These are phyloP conservation scores for Aspergillus viridinutans DNA, from an alignment of 2,329 filamentous ascomycete species.

Conservation along the genomic window DNA sequence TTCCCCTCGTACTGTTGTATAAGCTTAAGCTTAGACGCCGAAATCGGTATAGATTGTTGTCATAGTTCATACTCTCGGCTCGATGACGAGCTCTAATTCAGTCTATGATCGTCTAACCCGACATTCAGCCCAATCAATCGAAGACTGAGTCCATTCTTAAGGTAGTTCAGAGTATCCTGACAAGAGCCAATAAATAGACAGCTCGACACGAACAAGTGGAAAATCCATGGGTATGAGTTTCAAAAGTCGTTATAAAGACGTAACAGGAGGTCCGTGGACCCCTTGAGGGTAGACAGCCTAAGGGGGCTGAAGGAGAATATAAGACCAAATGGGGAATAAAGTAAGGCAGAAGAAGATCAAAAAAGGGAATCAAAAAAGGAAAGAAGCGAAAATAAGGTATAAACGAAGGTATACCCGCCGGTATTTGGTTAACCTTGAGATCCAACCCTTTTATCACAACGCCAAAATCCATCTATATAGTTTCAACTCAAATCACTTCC, in stretches of 20 bases:
- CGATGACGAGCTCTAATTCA: not conserved
- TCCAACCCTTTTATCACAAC: slow-evolving; percentile 20
- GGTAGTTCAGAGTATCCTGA: not conserved
- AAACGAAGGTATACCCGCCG: slow-evolving; percentile 8
- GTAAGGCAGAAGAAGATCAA: slow-evolving; percentile 1
- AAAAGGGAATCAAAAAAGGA: not conserved
- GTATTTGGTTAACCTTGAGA: not conserved
- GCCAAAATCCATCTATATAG: slow-evolving; percentile 22
- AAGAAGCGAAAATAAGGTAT: not conserved
- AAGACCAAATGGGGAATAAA: slow-evolving; percentile 3
- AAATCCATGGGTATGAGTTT: slow-evolving; percentile 19
- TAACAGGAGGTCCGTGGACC: slow-evolving; percentile 9
- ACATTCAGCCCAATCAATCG: not conserved
- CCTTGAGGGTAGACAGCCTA: not conserved
- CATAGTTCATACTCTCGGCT: not conserved
- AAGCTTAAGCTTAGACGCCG: not conserved
- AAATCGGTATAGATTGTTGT: not conserved
- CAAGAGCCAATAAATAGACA: not conserved
- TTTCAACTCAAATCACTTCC: not conserved
- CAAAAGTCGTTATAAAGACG: slow-evolving; percentile 16
- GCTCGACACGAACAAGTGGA: slow-evolving; percentile 9
- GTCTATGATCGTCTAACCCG: not conserved
- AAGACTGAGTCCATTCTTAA: not conserved
- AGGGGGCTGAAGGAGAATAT: slow-evolving; percentile 3
- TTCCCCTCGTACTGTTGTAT: not conserved